A percentile compares a stretch with the other conserved stretches of the same genome.
Evolutionary conservation across 495 filamentous ascomycete genomes (phyloP).

Genomic region (Penicillium malachiteum): DNA sequence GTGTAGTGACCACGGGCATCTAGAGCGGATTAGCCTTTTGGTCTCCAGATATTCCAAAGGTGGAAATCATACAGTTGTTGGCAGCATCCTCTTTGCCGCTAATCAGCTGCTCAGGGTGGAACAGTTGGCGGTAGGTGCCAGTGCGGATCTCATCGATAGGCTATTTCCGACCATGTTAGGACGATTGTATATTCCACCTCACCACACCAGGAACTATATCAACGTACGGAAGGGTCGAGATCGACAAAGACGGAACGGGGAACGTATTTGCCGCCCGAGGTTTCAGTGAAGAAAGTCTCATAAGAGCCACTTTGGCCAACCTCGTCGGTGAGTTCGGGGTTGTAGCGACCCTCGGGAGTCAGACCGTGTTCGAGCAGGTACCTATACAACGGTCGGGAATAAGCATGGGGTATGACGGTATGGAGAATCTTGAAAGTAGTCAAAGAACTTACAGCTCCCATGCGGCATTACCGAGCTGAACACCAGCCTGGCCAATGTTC

Average conservation of each 20-base stretch:
- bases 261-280: conserved; percentile 82
- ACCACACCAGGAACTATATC: neutral
- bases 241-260: conserved; percentile 65
- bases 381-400: conserved; percentile 38
- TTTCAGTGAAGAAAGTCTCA: conserved; percentile 92
- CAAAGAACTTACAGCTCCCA: conserved; percentile 83
- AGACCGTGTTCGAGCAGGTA: conserved; percentile 92
- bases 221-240: conserved; percentile 57
- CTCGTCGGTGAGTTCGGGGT: conserved; percentile 60
- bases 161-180: conserved; percentile 21
- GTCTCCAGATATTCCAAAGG: neutral
- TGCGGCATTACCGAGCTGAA: conserved; percentile 88
- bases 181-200: conserved; percentile 3
- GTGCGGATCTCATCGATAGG: conserved; percentile 91
- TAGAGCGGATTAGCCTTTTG: conserved; percentile 34
- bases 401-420: neutral
- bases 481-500: conserved; percentile 91
- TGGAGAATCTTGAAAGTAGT: conserved; percentile 29
- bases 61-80: conserved; percentile 67
- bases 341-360: conserved; percentile 67
- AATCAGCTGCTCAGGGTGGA: conserved; percentile 85
- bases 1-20: conserved; percentile 93
- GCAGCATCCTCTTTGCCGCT: conserved; percentile 93
- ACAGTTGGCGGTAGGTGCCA: conserved; percentile 78
- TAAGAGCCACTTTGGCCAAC: conserved; percentile 66